phyloP scores from a whole-genome alignment of 140 eudicot genomes.

The Cichorium intybus region DNA sequence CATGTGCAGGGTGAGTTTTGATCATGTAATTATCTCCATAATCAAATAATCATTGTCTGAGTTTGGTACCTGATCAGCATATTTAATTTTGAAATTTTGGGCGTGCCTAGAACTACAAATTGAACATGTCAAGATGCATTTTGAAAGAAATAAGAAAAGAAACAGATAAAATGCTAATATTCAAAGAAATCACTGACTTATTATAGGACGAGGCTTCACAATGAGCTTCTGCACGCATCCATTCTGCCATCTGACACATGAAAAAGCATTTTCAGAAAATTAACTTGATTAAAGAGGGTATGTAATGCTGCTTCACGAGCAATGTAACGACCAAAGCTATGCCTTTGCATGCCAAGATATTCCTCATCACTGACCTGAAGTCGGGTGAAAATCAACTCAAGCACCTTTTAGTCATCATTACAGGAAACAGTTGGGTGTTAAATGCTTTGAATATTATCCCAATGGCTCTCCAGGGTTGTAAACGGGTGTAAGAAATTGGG shows the following conservation, averaged over 20 bases:
- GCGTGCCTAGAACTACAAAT: slow-evolving; percentile 57
- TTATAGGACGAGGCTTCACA: slow-evolving; percentile 75
- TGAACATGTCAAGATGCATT: slow-evolving; percentile 11
- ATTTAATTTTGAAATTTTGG: slow-evolving; percentile 66
- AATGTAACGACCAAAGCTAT: slow-evolving; percentile 38
- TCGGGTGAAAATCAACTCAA: slow-evolving; percentile 59
- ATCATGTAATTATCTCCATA: slow-evolving; percentile 22
- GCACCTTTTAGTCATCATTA: slow-evolving; percentile 50
- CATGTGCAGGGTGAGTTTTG: too few species aligned
- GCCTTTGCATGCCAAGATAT: slow-evolving; percentile 26
- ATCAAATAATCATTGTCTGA: neutral
- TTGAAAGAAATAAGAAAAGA: too few species aligned
- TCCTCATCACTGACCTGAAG: slow-evolving; percentile 66
- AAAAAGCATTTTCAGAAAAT: slow-evolving; percentile 23
- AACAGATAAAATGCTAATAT: neutral
- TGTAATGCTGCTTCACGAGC: slow-evolving; percentile 55
- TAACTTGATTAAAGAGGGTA: neutral
- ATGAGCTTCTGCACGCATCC: slow-evolving; percentile 92
- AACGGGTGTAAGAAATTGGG: slow-evolving; percentile 52
- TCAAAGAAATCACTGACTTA: slow-evolving; percentile 45
- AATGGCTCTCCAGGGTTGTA: slow-evolving; percentile 69
- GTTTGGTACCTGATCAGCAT: slow-evolving; percentile 68
- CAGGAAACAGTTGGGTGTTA: slow-evolving; percentile 46
- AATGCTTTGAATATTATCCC: slow-evolving; percentile 49
- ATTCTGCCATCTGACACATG: slow-evolving; percentile 74